phyloP scores from a whole-genome alignment of 2,329 filamentous ascomycete genomes.

The Colletotrichum tropicale region DNA sequence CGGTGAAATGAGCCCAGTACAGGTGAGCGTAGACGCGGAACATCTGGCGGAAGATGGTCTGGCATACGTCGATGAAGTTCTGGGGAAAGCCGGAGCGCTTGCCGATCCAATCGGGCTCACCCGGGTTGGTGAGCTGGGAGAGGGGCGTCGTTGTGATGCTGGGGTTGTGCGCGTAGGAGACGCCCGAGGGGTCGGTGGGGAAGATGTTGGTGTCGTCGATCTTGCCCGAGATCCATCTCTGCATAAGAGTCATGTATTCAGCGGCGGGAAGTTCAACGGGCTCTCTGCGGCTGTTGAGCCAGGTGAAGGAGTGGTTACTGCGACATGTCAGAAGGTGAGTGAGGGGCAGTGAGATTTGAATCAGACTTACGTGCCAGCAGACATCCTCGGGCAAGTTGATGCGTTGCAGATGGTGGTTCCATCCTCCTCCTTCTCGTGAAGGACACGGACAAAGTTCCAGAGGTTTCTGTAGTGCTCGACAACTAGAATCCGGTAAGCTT shows the following conservation, averaged over 20 bases:
- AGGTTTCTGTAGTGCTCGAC: slow-evolving; percentile 92
- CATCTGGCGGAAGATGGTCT: slow-evolving; percentile 96
- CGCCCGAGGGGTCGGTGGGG: slow-evolving; percentile 79
- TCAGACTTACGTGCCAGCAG: slow-evolving; percentile 83
- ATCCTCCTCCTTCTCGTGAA: slow-evolving; percentile 84
- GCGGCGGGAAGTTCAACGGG: slow-evolving; percentile 91
- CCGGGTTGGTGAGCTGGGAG: slow-evolving; percentile 63
- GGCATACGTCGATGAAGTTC: slow-evolving; percentile 88
- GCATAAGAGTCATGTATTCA: slow-evolving; percentile 94
- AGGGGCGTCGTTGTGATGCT: slow-evolving; percentile 63
- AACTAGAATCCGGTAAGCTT: slow-evolving; percentile 54
- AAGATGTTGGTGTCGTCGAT: slow-evolving; percentile 90
- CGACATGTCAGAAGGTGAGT: neutral
- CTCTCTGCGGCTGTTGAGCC: slow-evolving; percentile 86
- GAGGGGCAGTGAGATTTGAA: neutral
- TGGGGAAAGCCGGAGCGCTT: slow-evolving; percentile 92
- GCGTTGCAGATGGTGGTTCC: slow-evolving; percentile 83
- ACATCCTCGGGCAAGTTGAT: slow-evolving; percentile 87
- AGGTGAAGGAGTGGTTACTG: slow-evolving; percentile 93
- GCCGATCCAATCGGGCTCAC: slow-evolving; percentile 80
- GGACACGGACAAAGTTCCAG: slow-evolving; percentile 86
- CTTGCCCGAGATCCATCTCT: slow-evolving; percentile 97
- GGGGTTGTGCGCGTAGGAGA: slow-evolving; percentile 69
- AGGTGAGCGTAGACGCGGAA: slow-evolving; percentile 98
- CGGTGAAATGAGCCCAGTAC: slow-evolving; percentile 93